A percentile compares a stretch with the other conserved stretches of the same genome.
These are phyloP conservation scores for Plantago coronopus DNA, from an alignment of 305 asterid species.

Conservation along the genomic window DNA sequence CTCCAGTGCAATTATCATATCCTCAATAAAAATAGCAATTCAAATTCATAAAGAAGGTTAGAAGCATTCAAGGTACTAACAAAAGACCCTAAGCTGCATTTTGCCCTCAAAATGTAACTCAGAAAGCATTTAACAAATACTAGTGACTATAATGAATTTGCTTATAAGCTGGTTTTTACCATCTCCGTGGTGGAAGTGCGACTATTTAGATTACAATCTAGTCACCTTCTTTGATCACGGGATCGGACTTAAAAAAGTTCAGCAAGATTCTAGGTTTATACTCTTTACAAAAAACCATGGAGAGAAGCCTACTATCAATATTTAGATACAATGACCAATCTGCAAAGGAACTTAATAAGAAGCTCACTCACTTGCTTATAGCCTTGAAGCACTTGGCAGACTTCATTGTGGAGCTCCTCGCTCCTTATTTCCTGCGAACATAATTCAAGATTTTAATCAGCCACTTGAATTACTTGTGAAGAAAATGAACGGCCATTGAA, in stretches of 20 bases:
- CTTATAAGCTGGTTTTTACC: not conserved
- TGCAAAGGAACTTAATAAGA: not conserved
- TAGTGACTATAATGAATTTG: too few relatives aligned
- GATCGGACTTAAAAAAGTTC: not conserved
- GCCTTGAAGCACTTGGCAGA: constrained; percentile 82
- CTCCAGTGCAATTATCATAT: constrained; percentile 7
- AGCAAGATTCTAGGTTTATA: not conserved
- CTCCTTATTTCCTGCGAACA: constrained; percentile 78
- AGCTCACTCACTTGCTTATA: constrained; percentile 68
- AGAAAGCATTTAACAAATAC: too few relatives aligned
- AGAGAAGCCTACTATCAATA: too few relatives aligned
- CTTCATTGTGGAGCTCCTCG: constrained; percentile 72
- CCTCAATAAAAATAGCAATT: constrained; percentile 1
- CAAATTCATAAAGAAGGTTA: constrained; percentile 2
- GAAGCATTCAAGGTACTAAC: not conserved
- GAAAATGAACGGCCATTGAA: constrained; percentile 3
- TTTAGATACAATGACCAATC: not conserved
- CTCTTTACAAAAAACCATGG: too few relatives aligned
- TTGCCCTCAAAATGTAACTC: too few relatives aligned
- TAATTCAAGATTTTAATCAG: constrained; percentile 22
- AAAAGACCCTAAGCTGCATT: not conserved
- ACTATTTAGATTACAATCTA: not conserved
- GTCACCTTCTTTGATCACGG: not conserved
- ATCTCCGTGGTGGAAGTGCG: not conserved
- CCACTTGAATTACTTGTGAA: not conserved